Conservation (phyloP, 1,284 basidiomycete genomes). For the Wallemia ichthyophaga region DNA sequence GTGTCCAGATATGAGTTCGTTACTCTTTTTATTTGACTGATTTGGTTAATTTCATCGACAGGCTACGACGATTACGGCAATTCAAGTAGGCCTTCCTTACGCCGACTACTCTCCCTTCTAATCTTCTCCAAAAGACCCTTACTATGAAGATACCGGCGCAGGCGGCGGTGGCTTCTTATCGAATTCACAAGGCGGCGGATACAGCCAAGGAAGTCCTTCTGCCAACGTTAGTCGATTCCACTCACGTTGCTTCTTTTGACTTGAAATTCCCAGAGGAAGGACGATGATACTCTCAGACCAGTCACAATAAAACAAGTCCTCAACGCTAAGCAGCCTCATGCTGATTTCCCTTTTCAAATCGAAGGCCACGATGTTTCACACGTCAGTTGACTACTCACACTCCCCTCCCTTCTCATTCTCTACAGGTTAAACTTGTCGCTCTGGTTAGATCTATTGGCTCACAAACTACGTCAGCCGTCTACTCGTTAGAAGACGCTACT, state of each 20-base stretch:
- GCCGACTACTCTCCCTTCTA: neutral
- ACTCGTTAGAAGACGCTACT: conserved; percentile 63
- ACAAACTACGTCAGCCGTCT: conserved; percentile 54
- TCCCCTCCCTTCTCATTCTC: neutral
- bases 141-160: neutral
- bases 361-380: conserved; percentile 54
- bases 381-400: conserved; percentile 18
- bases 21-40: too few species aligned
- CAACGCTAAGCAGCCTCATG: conserved; percentile 46
- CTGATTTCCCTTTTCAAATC: conserved; percentile 62
- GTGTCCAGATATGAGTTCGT: too few species aligned
- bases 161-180: neutral
- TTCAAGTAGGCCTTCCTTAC: neutral
- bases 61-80: neutral
- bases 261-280: neutral
- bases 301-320: conserved; percentile 55
- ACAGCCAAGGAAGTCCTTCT: neutral
- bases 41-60: too few species aligned
- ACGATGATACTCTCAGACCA: conserved; percentile 28
- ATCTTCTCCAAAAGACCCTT: neutral
- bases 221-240: neutral
- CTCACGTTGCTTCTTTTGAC: neutral
- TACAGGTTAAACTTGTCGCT: conserved; percentile 38
- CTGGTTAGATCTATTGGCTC: conserved; percentile 36
- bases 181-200: neutral